A percentile compares a stretch with the other conserved stretches of the same genome.
These are phyloP conservation scores for Fagopyrum esculentum DNA, from an alignment of 148 eudicot species.

Conservation along the genomic window DNA sequence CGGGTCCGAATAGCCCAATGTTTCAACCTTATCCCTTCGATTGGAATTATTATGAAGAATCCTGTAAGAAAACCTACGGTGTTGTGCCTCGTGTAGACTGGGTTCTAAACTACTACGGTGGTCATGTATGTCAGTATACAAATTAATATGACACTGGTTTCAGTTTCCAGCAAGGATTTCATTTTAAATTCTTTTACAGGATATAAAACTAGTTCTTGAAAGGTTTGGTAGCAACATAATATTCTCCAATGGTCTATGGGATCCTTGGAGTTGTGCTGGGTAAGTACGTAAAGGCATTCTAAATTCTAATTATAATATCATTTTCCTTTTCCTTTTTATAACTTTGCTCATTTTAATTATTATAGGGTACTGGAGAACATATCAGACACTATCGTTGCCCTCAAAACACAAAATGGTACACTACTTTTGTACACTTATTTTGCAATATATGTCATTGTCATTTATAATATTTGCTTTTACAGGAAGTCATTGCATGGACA, in stretches of 20 bases:
- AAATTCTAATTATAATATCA: not conserved
- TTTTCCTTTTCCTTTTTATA: not conserved
- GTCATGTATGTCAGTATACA: conserved; percentile 20
- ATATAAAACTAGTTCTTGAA: conserved; percentile 30
- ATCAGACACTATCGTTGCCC: conserved; percentile 29
- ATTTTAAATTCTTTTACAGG: conserved; percentile 17
- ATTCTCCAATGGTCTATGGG: conserved; percentile 48
- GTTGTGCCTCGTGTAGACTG: conserved; percentile 35
- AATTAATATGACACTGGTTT: no score
- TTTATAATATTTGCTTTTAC: not conserved
- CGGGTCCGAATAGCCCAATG: conserved; percentile 31
- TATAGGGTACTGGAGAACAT: conserved; percentile 37
- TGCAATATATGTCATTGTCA: not conserved
- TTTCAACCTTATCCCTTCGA: conserved; percentile 21
- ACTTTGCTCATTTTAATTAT: not conserved
- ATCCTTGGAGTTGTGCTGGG: conserved; percentile 50
- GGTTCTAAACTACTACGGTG: conserved; percentile 36
- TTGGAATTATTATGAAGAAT: not conserved
- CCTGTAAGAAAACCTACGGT: conserved; percentile 15
- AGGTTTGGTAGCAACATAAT: conserved; percentile 53
- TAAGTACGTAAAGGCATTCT: conserved; percentile 9
- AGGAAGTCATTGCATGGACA: conserved; percentile 54
- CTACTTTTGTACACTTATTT: conserved; percentile 3
- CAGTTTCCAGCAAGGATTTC: no score
- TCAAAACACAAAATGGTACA: conserved; percentile 27